phyloP scores from a whole-genome alignment of 2,329 filamentous ascomycete genomes.

The Diplodia intermedia region DNA sequence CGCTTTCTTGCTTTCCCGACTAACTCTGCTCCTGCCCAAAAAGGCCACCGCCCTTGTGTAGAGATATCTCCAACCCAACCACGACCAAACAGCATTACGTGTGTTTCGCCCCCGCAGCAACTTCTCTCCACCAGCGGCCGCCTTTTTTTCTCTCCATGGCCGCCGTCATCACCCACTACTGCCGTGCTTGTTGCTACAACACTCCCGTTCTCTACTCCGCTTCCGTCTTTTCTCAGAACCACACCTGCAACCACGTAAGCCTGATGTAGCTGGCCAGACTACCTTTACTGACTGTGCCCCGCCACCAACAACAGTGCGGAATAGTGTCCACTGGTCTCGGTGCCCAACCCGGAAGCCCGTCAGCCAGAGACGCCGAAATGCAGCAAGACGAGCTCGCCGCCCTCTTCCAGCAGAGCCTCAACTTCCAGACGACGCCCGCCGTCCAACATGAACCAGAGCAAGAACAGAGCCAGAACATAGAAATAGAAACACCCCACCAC shows the following conservation, averaged over 20 bases:
- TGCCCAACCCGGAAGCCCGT: constrained; percentile 41
- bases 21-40: constrained; percentile 21
- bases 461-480: constrained; percentile 30
- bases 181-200: constrained; percentile 47
- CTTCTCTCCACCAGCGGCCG: background rate
- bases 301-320: constrained; percentile 50
- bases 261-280: constrained; percentile 20
- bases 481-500: background rate
- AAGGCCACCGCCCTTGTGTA: constrained; percentile 6
- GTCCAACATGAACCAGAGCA: constrained; percentile 33
- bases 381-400: constrained; percentile 82
- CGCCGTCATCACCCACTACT: constrained; percentile 49
- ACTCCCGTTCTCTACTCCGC: constrained; percentile 51
- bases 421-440: constrained; percentile 29
- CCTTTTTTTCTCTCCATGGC: constrained; percentile 40
- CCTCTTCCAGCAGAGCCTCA: constrained; percentile 77
- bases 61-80: background rate
- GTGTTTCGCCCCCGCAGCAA: constrained; percentile 3
- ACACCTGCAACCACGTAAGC: constrained; percentile 57
- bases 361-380: constrained; percentile 60
- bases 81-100: constrained; percentile 8
- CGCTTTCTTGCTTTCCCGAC: constrained; percentile 2
- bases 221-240: constrained; percentile 53
- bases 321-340: constrained; percentile 50
- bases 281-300: constrained; percentile 35